phyloP scores from a whole-genome alignment of 805 yeast genomes.

The Candida krabiensis region DNA sequence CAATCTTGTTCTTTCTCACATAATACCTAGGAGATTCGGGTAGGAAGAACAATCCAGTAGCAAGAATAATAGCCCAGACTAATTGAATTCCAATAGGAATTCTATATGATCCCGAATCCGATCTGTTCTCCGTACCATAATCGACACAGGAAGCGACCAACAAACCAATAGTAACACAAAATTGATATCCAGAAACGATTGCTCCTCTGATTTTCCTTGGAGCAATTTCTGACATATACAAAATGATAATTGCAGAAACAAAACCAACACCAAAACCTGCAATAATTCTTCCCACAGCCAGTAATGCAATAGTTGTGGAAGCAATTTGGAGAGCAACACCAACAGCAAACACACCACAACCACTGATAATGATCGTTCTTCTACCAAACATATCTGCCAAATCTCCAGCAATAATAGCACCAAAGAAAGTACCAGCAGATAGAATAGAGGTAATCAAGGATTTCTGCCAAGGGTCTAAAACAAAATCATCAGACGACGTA shows the following conservation, averaged over 20 bases:
- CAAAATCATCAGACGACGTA: conserved; percentile 17
- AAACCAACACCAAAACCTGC: conserved; percentile 82
- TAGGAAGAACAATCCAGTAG: conserved; percentile 60
- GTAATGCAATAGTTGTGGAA: conserved; percentile 44
- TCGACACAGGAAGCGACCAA: conserved; percentile 68
- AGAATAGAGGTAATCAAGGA: conserved; percentile 68
- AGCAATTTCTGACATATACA: conserved; percentile 77
- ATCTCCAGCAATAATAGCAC: conserved; percentile 64
- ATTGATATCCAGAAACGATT: conserved; percentile 71
- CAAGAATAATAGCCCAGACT: conserved; percentile 63
- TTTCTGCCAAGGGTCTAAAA: conserved; percentile 31
- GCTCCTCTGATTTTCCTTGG: conserved; percentile 81
- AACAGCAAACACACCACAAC: conserved; percentile 44
- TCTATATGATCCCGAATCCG: conserved; percentile 61
- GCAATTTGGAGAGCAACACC: conserved; percentile 52
- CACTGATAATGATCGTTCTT: conserved; percentile 43
- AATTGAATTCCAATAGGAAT: conserved; percentile 76
- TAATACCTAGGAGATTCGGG: conserved; percentile 79
- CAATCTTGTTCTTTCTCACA: conserved; percentile 55
- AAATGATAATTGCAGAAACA: conserved; percentile 72
- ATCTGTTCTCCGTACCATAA: conserved; percentile 60
- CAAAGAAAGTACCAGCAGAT: conserved; percentile 69
- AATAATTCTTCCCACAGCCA: conserved; percentile 68
- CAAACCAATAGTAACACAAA: conserved; percentile 65
- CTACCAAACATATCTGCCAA: conserved; percentile 47